Percentiles rank a stretch among this genome's conserved stretches.
These are phyloP conservation scores for Linum lewisii DNA, from an alignment of 345 rosid species.

Conservation along the genomic window DNA sequence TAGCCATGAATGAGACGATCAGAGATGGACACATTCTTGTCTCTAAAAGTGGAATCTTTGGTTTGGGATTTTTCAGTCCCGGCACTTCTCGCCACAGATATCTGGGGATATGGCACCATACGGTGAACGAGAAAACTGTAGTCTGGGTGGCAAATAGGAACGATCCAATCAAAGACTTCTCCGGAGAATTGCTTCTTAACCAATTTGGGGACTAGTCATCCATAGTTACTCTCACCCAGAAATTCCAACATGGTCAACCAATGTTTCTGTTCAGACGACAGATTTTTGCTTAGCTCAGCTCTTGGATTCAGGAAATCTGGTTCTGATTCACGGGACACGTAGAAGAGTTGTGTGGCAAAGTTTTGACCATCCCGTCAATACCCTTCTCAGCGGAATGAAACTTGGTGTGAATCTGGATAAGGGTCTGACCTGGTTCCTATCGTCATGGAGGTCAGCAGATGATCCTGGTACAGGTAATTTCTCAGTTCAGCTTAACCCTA, in stretches of 20 bases:
- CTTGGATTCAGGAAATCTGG: constrained; percentile 1
- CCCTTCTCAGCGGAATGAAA: background rate
- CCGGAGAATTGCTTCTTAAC: background rate
- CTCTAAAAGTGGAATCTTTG: background rate
- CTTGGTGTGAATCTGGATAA: background rate
- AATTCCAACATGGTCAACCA: background rate
- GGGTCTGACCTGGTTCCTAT: background rate
- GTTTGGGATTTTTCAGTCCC: constrained; percentile 1
- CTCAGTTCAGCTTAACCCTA: background rate
- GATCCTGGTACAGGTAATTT: background rate
- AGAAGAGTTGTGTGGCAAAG: background rate
- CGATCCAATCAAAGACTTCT: background rate
- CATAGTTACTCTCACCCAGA: background rate
- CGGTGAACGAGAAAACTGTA: background rate
- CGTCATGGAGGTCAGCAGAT: background rate
- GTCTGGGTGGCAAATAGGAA: constrained; percentile 3
- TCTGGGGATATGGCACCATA: background rate
- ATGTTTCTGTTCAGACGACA: background rate
- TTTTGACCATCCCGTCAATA: background rate
- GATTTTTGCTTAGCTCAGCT: background rate
- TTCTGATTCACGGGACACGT: background rate
- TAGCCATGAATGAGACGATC: background rate
- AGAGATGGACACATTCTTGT: constrained; percentile 1
- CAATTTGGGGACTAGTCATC: background rate
- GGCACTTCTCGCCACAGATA: background rate